A percentile compares a stretch with the other conserved stretches of the same genome.
phyloP scores from a whole-genome alignment of 2,329 filamentous ascomycete genomes.

The Helotiales sp. region DNA sequence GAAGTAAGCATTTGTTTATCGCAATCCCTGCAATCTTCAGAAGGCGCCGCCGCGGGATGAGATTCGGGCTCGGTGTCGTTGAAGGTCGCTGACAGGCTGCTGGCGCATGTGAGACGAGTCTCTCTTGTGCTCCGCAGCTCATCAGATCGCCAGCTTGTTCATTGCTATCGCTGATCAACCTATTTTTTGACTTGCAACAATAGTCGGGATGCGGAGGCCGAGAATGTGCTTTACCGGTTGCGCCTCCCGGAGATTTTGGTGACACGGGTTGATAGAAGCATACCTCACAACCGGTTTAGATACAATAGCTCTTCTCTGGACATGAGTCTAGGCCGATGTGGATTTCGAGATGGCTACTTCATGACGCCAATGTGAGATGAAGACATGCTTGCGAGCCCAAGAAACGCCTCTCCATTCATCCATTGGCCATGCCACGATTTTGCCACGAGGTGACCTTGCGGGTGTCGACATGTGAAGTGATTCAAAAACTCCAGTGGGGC shows the following conservation, averaged over 20 bases:
- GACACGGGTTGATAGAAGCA: not conserved
- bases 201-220: not conserved
- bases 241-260: not conserved
- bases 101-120: not conserved
- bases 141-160: not conserved
- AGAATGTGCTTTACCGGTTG: not conserved
- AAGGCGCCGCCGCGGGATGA: slow-evolving; percentile 18
- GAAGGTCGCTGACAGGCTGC: not conserved
- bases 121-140: not conserved
- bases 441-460: slow-evolving; percentile 27
- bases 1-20: slow-evolving; percentile 27
- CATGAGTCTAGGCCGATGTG: slow-evolving; percentile 1
- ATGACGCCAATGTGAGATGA: not conserved
- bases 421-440: slow-evolving; percentile 8
- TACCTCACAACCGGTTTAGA: slow-evolving; percentile 8
- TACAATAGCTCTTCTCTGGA: not conserved
- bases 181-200: not conserved
- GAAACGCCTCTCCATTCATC: not conserved
- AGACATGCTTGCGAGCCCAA: not conserved
- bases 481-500: not conserved
- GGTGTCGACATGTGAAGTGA: slow-evolving; percentile 19
- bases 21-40: slow-evolving; percentile 27
- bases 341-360: not conserved
- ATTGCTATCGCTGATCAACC: not conserved
- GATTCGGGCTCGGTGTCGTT: not conserved